Evolutionary conservation across 2,329 filamentous ascomycete genomes (phyloP), one percentile per base, ranked within the genome.

Genomic region (Coniochaeta pulveracea): DNA sequence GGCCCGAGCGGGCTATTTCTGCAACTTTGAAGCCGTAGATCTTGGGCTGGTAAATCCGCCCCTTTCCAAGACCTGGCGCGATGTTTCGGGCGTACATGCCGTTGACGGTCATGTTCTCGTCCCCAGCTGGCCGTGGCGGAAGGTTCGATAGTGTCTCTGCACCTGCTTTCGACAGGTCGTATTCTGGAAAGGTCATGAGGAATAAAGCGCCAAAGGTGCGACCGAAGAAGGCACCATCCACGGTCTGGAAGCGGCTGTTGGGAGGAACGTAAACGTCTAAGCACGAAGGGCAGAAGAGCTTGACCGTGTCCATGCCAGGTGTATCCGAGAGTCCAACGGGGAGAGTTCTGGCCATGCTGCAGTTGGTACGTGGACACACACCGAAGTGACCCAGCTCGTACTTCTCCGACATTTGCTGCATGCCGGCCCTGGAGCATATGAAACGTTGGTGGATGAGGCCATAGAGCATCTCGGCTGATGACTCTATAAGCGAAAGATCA

Each of bases 331-430:
- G 73, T 23, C 91, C 91, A 14, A 98, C 89, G 2, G 91, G 91
- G 5, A 98, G 71, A 10, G 93, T 91, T 49, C 89, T 81, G 43
- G 85, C 83, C 39, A 83, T 80, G 48, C 86, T 82, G 68, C 91
- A 98, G 59, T 89, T 78, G 38, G 89, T 93, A 38, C 91, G 76
- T n/a, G 91, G 91, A 56, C 91, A 98, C 46, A 81, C 79, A 34
- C 91, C 91, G 52, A 98, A 98, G 62, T 98, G 89, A 40, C 88
- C 83, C 31, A 93, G 71, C 58, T 96, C 89, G 64, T 96, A 98
- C 58, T 98, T 98, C 59, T 98, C 91, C 41, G 88, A 85, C 91
- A 98, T 98, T 56, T 95, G 88, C 60, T 96, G 89, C 49, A 98
- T 96, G 34, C 91, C 91, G 3, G 85, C 85, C 38, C 91, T 75